Evolutionary conservation across 352 stramenopile species (phyloP).

Genomic region (Pythium sp.): DNA sequence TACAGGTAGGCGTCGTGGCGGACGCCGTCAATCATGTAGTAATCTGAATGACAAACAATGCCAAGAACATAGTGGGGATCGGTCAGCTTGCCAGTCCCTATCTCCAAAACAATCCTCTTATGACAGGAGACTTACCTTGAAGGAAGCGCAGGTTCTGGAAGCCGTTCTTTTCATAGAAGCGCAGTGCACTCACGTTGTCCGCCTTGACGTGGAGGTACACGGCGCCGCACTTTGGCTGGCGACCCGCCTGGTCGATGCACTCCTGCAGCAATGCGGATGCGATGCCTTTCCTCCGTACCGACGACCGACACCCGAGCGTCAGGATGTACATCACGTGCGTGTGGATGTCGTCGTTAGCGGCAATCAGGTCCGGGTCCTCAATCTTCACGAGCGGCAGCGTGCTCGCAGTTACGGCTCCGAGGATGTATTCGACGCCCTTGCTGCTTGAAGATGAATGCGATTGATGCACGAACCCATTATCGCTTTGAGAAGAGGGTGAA

Average conservation of each 20-base stretch:
- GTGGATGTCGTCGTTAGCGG: conserved; percentile 55
- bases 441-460: background rate
- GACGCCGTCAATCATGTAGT: conserved; percentile 84
- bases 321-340: conserved; percentile 96
- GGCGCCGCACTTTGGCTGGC: conserved; percentile 79
- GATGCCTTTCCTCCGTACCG: conserved; percentile 88
- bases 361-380: conserved; percentile 59
- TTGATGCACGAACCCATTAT: conserved; percentile 2
- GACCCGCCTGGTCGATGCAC: conserved; percentile 83
- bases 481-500: background rate
- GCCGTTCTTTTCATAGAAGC: conserved; percentile 96
- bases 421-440: conserved; percentile 41
- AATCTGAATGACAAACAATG: conserved; percentile 39
- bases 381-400: conserved; percentile 72
- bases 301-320: conserved; percentile 87
- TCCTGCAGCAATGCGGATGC: conserved; percentile 88
- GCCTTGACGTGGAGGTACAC: conserved; percentile 98
- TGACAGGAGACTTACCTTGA: conserved; percentile 48
- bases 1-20: conserved; percentile 84
- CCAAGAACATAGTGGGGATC: conserved; percentile 10
- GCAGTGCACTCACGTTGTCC: conserved; percentile 91
- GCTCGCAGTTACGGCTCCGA: conserved; percentile 90
- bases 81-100: background rate
- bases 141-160: conserved; percentile 93
- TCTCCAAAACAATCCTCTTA: background rate